These are phyloP conservation scores for Colletotrichum sp. DNA, from an alignment of 2,329 filamentous ascomycete genomes.

Conservation along the genomic window DNA sequence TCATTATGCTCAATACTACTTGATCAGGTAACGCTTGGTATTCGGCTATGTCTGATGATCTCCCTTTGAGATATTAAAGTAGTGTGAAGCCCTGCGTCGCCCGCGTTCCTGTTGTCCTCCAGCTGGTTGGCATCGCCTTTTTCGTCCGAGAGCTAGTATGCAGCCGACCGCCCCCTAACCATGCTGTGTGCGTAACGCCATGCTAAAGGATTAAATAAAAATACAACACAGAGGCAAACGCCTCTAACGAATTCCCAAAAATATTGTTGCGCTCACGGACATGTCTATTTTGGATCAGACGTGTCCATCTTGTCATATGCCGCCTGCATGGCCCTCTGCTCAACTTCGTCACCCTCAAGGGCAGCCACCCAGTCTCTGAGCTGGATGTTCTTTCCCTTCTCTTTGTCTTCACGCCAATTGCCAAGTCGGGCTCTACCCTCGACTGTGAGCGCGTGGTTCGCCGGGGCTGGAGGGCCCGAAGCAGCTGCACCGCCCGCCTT, in stretches of 20 bases:
- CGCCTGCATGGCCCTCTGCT: slow-evolving; percentile 65
- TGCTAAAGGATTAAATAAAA: slow-evolving; percentile 37
- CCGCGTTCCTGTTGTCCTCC: neutral
- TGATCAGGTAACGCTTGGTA: neutral
- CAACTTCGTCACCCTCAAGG: slow-evolving; percentile 78
- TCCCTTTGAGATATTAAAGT: neutral
- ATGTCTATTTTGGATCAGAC: slow-evolving; percentile 45
- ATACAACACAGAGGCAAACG: slow-evolving; percentile 23
- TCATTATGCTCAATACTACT: neutral
- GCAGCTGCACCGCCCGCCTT: slow-evolving; percentile 39
- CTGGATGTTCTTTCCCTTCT: slow-evolving; percentile 81
- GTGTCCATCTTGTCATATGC: slow-evolving; percentile 60
- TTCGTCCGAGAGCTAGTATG: neutral
- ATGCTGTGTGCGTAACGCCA: slow-evolving; percentile 32
- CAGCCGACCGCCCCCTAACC: slow-evolving; percentile 9
- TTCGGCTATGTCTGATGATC: neutral
- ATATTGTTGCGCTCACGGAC: neutral
- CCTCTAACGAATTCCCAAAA: neutral
- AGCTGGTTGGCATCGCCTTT: neutral
- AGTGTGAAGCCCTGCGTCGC: neutral
- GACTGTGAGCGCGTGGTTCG: slow-evolving; percentile 52
- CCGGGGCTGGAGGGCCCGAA: slow-evolving; percentile 33
- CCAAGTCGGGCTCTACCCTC: slow-evolving; percentile 70
- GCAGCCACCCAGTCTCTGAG: slow-evolving; percentile 82
- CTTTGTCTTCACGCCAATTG: slow-evolving; percentile 79